Conservation (phyloP, 352 stramenopile genomes). For the Phytophthora cactorum region DNA sequence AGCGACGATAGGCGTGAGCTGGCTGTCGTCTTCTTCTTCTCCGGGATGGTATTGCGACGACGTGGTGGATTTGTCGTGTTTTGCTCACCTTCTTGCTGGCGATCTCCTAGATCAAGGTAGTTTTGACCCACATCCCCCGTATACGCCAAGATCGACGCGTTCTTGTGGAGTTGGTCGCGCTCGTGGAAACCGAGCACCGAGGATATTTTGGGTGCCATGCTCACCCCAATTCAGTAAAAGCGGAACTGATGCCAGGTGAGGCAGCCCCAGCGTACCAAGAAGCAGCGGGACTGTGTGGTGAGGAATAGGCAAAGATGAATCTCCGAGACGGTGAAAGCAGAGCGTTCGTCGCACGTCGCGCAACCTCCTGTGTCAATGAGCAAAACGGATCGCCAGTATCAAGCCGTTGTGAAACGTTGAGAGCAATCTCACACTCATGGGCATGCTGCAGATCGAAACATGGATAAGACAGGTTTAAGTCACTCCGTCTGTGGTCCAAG, state of each 20-base stretch:
- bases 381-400: slow-evolving; percentile 3
- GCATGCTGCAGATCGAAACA: not conserved
- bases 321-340: slow-evolving; percentile 10
- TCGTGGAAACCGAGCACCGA: slow-evolving; percentile 29
- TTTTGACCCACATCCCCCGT: slow-evolving; percentile 34
- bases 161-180: slow-evolving; percentile 31
- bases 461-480: no score
- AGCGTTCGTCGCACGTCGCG: slow-evolving; percentile 9
- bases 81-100: slow-evolving; percentile 14
- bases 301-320: slow-evolving; percentile 17
- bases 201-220: slow-evolving; percentile 34
- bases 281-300: slow-evolving; percentile 2
- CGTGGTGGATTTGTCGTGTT: not conserved
- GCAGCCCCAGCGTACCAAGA: not conserved
- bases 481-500: no score
- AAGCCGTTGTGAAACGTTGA: slow-evolving; percentile 1
- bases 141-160: slow-evolving; percentile 34
- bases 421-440: not conserved
- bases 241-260: slow-evolving; percentile 10
- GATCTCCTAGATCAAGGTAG: slow-evolving; percentile 30
- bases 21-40: slow-evolving; percentile 4
- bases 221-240: slow-evolving; percentile 21
- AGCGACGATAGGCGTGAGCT: slow-evolving; percentile 25
- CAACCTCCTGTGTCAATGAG: slow-evolving; percentile 12
- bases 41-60: not conserved